phyloP scores from a whole-genome alignment of 805 yeast species.

The Cyberlindnera petersonii region DNA sequence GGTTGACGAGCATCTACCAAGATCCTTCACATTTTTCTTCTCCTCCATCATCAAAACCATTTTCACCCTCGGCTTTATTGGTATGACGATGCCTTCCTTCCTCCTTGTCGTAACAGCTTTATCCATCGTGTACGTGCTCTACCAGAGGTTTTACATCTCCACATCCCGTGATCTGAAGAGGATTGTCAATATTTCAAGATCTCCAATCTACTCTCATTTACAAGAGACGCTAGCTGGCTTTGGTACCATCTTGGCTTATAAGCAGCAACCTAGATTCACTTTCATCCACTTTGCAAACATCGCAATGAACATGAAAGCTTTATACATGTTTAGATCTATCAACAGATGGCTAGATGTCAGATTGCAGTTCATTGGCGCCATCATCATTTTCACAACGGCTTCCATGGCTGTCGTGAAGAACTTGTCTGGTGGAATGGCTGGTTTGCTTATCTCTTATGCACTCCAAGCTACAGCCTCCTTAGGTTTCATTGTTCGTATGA shows the following conservation, averaged over 20 bases:
- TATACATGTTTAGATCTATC: constrained; percentile 55
- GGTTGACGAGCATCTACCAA: constrained; percentile 56
- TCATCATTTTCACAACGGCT: constrained; percentile 50
- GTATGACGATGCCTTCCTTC: constrained; percentile 51
- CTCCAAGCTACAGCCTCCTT: constrained; percentile 87
- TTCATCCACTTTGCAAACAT: constrained; percentile 59
- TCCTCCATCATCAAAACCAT: constrained; percentile 40
- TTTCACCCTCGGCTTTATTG: constrained; percentile 50
- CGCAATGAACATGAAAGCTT: constrained; percentile 80
- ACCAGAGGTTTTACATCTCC: constrained; percentile 64
- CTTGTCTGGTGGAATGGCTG: constrained; percentile 70
- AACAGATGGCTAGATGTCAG: constrained; percentile 67
- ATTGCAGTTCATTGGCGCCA: constrained; percentile 56
- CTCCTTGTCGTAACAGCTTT: constrained; percentile 39
- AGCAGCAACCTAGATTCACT: constrained; percentile 60
- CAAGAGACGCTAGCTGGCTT: constrained; percentile 80
- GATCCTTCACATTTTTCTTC: constrained; percentile 46
- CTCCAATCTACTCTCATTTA: constrained; percentile 78
- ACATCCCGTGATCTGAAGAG: constrained; percentile 78
- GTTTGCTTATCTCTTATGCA: constrained; percentile 90
- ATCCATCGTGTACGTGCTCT: constrained; percentile 59
- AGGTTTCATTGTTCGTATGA: constrained; percentile 98
- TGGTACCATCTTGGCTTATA: constrained; percentile 72
- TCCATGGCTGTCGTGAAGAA: constrained; percentile 42
- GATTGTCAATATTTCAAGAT: constrained; percentile 59